phyloP scores from a whole-genome alignment of 106 monocot genomes.

The Phalaenopsis equestris region DNA sequence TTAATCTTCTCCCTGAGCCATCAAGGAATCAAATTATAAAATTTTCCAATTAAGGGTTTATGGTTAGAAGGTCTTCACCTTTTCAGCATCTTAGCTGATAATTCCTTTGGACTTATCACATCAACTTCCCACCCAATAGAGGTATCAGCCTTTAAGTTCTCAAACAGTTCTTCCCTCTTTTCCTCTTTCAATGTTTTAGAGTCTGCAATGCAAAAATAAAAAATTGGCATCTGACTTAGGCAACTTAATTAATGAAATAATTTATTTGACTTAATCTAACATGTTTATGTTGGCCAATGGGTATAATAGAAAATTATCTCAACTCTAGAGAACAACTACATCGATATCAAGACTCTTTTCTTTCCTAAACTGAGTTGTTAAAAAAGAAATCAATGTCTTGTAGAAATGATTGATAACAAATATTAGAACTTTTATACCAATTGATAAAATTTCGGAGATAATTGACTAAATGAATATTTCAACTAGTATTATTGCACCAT shows the following conservation, averaged over 20 bases:
- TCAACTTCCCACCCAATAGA: constrained; percentile 94
- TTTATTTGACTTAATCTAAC: not conserved
- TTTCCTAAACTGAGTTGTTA: too few relatives aligned
- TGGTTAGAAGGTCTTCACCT: constrained; percentile 31
- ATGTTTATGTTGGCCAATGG: not conserved
- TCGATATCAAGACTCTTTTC: too few relatives aligned
- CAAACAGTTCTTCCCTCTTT: constrained; percentile 91
- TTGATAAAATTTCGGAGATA: too few relatives aligned
- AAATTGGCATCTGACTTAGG: not conserved
- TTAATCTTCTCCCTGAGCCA: constrained; percentile 74
- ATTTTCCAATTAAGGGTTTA: not conserved
- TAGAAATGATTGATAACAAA: too few relatives aligned
- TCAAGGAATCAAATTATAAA: constrained; percentile 1
- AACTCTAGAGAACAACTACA: too few relatives aligned
- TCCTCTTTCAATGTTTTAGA: constrained; percentile 99
- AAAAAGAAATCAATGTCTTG: too few relatives aligned
- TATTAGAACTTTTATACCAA: too few relatives aligned
- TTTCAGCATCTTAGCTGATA: constrained; percentile 89
- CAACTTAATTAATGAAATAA: not conserved
- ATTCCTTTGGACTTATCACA: constrained; percentile 83
- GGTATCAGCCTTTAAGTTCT: constrained; percentile 56
- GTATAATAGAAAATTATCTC: not conserved
- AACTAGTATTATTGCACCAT: too few relatives aligned
- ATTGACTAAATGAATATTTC: too few relatives aligned
- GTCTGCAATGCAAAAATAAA: constrained; percentile 36